These are phyloP conservation scores for Chalara sp. DNA, from an alignment of 2,329 filamentous ascomycete species.

Conservation along the genomic window DNA sequence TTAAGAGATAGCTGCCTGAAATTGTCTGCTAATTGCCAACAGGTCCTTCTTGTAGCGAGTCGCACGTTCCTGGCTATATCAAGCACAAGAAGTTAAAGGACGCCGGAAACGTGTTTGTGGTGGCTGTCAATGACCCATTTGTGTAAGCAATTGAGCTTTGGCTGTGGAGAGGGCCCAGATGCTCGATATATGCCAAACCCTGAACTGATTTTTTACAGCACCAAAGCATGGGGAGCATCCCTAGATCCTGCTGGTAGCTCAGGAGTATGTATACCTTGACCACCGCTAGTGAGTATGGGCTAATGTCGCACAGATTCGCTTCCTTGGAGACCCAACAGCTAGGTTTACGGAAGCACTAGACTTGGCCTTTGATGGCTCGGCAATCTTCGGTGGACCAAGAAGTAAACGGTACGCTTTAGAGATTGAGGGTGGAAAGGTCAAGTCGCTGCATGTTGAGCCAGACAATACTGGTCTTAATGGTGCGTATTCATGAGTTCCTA, in stretches of 20 bases:
- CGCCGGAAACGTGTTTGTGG: conserved; percentile 80
- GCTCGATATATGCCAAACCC: background rate
- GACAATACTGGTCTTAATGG: conserved; percentile 80
- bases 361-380: conserved; percentile 69
- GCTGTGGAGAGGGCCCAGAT: background rate
- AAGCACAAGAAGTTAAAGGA: conserved; percentile 69
- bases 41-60: conserved; percentile 57
- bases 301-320: conserved; percentile 61
- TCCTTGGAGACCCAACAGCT: conserved; percentile 75
- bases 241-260: conserved; percentile 70
- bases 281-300: background rate
- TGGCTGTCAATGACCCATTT: conserved; percentile 91
- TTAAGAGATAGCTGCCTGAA: background rate
- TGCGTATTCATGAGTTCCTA: conserved; percentile 30
- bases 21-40: background rate
- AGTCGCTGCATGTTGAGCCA: conserved; percentile 74
- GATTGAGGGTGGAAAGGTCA: conserved; percentile 78
- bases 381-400: conserved; percentile 75
- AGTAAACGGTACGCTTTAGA: conserved; percentile 85
- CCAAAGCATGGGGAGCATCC: conserved; percentile 79
- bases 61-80: conserved; percentile 83
- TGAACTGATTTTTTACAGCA: conserved; percentile 41
- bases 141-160: conserved; percentile 55
- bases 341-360: conserved; percentile 80
- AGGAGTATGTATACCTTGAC: conserved; percentile 50